Evolutionary conservation across 768 basidiomycete species (phyloP).

Genomic region (Mycena pura): DNA sequence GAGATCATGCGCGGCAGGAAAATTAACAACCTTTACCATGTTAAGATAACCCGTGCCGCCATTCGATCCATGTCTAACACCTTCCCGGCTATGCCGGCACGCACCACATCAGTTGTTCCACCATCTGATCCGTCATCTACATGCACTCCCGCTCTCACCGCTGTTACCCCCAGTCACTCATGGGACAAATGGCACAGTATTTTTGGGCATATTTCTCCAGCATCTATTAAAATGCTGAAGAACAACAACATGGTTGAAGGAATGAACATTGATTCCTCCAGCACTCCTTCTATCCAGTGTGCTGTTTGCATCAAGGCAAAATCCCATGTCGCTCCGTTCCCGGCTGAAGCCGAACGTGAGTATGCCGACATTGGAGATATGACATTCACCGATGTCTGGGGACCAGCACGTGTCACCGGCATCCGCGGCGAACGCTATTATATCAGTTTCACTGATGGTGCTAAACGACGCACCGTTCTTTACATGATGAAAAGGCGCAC

Average conservation of each 20-base stretch:
- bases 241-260: slow-evolving; percentile 30
- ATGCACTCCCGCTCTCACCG: not conserved
- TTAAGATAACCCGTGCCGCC: not conserved
- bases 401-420: slow-evolving; percentile 22
- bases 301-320: slow-evolving; percentile 33
- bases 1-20: slow-evolving; percentile 16
- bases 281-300: slow-evolving; percentile 25
- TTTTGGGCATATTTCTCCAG: slow-evolving; percentile 31
- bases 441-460: slow-evolving; percentile 25
- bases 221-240: slow-evolving; percentile 26
- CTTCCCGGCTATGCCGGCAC: not conserved
- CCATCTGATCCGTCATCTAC: not conserved
- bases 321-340: slow-evolving; percentile 27
- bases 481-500: slow-evolving; percentile 6
- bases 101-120: not conserved
- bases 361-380: slow-evolving; percentile 28
- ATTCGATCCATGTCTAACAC: not conserved
- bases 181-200: too few species aligned
- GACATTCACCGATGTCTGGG: slow-evolving; percentile 31
- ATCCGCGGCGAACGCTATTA: slow-evolving; percentile 18
- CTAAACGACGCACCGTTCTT: not conserved
- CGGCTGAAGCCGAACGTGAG: slow-evolving; percentile 22
- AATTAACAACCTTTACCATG: slow-evolving; percentile 9
- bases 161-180: slow-evolving; percentile 2
- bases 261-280: slow-evolving; percentile 24